Conservation (phyloP, 441 rosid genomes). For the Macaranga tanarius region DNA sequence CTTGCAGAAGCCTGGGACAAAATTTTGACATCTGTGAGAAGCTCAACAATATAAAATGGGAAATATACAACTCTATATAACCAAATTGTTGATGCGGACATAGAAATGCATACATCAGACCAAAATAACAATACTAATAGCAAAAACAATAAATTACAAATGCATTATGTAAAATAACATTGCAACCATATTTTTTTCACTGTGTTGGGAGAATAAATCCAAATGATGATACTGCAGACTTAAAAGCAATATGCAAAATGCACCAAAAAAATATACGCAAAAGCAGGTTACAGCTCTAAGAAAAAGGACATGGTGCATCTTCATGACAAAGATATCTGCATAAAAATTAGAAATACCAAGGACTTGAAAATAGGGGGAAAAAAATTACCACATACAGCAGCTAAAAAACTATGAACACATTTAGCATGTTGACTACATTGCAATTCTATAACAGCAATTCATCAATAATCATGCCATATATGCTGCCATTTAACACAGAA, state of each 20-base stretch:
- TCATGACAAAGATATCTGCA: background rate
- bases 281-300: background rate
- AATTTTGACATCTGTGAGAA: slow-evolving; percentile 17
- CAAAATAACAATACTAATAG: background rate
- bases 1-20: slow-evolving; percentile 50
- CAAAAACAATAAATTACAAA: background rate
- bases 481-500: slow-evolving; percentile 6
- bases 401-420: background rate
- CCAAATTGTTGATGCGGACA: background rate
- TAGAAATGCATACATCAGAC: background rate
- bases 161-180: background rate
- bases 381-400: no score
- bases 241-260: background rate
- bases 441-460: slow-evolving; percentile 5
- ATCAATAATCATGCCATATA: slow-evolving; percentile 6
- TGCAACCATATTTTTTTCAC: background rate
- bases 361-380: background rate
- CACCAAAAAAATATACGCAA: background rate
- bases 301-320: background rate
- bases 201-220: background rate
- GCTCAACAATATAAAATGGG: slow-evolving; percentile 8
- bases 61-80: background rate
- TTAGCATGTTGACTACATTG: background rate
- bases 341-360: background rate
- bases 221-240: background rate